Percentiles rank a stretch among this genome's conserved stretches.
Conservation (phyloP, 2,329 filamentous ascomycete species). For the Eutypa lata region DNA sequence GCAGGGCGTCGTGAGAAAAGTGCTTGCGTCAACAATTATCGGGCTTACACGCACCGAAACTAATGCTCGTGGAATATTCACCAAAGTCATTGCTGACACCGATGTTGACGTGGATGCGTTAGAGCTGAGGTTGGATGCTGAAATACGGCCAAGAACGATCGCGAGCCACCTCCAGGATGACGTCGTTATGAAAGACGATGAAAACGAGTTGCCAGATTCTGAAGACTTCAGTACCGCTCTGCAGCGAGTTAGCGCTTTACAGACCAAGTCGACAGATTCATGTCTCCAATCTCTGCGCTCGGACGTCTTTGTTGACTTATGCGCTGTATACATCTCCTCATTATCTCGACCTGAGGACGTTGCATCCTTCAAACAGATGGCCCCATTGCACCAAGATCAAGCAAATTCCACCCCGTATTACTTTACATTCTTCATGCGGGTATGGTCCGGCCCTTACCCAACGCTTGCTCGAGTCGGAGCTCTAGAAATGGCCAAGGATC, state of each 20-base stretch:
- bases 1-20: conserved; percentile 55
- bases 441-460: conserved; percentile 72
- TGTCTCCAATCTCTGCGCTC: conserved; percentile 52
- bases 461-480: conserved; percentile 67
- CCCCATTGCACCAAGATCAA: conserved; percentile 51
- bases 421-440: conserved; percentile 70
- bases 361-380: conserved; percentile 50
- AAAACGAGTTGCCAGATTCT: conserved; percentile 3
- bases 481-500: conserved; percentile 59
- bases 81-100: conserved; percentile 62
- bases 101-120: conserved; percentile 71
- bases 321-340: conserved; percentile 51
- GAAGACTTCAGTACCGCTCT: conserved; percentile 25
- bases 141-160: conserved; percentile 57
- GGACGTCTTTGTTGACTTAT: conserved; percentile 56
- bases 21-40: conserved; percentile 66
- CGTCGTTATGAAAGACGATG: conserved; percentile 43
- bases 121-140: conserved; percentile 70
- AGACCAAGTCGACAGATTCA: conserved; percentile 36
- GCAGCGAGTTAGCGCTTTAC: conserved; percentile 23
- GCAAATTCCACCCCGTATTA: conserved; percentile 63
- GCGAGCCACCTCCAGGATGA: conserved; percentile 49
- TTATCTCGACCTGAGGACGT: conserved; percentile 32
- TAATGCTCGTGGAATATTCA: conserved; percentile 60
- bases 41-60: conserved; percentile 59